Base-by-base conservation (phyloP, 2,329 filamentous ascomycete species). In the Fusarium sambucinum region DNA sequence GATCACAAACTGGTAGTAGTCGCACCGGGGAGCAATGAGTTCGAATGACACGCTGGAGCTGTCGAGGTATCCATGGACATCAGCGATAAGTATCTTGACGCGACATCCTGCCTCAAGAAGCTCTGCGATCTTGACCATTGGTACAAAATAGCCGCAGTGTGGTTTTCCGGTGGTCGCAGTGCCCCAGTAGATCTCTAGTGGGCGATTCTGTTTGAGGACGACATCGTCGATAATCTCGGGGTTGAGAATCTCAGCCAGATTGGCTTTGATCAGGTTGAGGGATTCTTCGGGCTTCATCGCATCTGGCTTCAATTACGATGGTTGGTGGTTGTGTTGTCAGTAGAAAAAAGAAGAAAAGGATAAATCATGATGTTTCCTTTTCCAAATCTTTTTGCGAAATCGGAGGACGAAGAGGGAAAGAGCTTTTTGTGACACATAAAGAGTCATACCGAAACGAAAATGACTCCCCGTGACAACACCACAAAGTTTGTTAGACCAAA, bases 111-210 rank as follows among this genome's bases (percentile, higher is more conserved):
- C 57, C 1, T 48, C 25, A 2, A 63, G 57, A 10, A 62, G 48
- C 0, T 63, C 48, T 1, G 48, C 59, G 6, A 62, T 33, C 14
- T 63, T 62, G 0, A 40, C 48, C 27, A 56, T 55, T 0, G 59
- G 37, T 0, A 56, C 57, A 3, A 62, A 63, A 30, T 62, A 63
- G 0, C 57, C 59, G 9, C 57, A 63, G 13, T 63, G 57, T 1
- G 37, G 48, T 3, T 55, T 62, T 23, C 57, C 57, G 0, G 59
- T 62, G 1, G 59, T 40, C 0, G 48, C 59, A 1, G 48, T 48
- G 11, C 59, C 59, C 59, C 57, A 63, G 25, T 63, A 62, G 17
- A 63, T 3, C 0, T 13, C 21, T 0, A 63, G 37, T 0, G 37
- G 37, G 13, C 37, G n/a, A 0, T 17, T 11, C 4, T 30, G 8